Conservation (phyloP, 129 eudicot genomes). For the Deinandra increscens region DNA sequence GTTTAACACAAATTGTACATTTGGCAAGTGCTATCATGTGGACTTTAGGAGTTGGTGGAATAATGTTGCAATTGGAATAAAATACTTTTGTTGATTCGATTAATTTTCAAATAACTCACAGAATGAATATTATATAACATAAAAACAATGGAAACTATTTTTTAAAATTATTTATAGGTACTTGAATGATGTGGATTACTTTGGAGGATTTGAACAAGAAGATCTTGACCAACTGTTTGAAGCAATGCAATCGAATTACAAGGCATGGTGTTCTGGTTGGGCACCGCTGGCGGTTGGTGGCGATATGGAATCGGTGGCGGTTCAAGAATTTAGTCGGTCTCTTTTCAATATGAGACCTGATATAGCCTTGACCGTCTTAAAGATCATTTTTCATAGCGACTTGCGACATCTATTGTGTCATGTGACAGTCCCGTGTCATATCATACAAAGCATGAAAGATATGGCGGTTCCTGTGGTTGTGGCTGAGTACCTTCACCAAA, state of each 20-base stretch:
- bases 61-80: no score
- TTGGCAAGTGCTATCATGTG: constrained; percentile 18
- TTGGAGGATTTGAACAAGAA: constrained; percentile 84
- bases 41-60: not conserved
- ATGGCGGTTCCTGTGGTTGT: constrained; percentile 93
- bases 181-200: constrained; percentile 82
- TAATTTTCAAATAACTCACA: no score
- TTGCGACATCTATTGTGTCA: constrained; percentile 62
- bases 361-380: constrained; percentile 76
- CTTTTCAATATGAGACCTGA: constrained; percentile 96
- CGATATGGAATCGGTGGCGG: constrained; percentile 81
- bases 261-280: constrained; percentile 89
- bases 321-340: constrained; percentile 90
- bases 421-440: constrained; percentile 79
- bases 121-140: no score
- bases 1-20: not conserved
- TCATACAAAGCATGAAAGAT: constrained; percentile 91
- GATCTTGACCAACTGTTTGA: constrained; percentile 77
- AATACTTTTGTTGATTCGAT: no score
- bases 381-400: constrained; percentile 75
- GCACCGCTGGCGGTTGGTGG: constrained; percentile 90
- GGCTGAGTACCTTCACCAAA: constrained; percentile 83
- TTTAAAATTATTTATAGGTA: constrained; percentile 45
- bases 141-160: no score
- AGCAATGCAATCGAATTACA: constrained; percentile 77